These are phyloP conservation scores for Penicillium hordei DNA, from an alignment of 2,329 filamentous ascomycete species.

Conservation along the genomic window DNA sequence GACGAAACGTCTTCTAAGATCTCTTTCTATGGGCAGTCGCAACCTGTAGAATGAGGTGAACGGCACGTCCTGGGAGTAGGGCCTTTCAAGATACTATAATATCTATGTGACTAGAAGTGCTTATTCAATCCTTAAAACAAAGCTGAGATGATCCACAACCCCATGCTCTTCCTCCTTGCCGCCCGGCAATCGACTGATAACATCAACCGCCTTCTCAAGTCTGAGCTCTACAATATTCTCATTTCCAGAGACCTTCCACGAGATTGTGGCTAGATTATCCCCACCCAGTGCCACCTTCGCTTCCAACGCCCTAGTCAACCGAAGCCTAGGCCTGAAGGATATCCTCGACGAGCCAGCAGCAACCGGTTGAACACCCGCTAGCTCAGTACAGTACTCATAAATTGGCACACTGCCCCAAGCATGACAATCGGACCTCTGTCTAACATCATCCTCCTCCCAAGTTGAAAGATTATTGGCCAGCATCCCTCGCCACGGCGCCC, in stretches of 20 bases:
- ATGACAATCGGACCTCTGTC: conserved; percentile 47
- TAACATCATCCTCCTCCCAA: conserved; percentile 47
- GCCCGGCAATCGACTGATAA: conserved; percentile 22
- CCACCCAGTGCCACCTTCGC: conserved; percentile 25
- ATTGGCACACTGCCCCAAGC: conserved; percentile 47
- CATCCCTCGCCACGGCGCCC: conserved; percentile 42
- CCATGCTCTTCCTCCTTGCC: conserved; percentile 15
- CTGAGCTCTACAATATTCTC: conserved; percentile 18
- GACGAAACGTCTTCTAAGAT: too few relatives aligned
- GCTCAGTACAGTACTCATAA: conserved; percentile 44
- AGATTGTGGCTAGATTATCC: conserved; percentile 25
- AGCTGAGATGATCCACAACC: conserved; percentile 10
- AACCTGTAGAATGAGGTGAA: too few relatives aligned
- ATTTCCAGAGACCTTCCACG: conserved; percentile 12
- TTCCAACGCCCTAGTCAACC: conserved; percentile 10
- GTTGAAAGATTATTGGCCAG: conserved; percentile 42
- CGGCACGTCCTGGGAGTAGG: too few relatives aligned
- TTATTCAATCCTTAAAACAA: background rate
- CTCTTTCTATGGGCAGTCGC: too few relatives aligned
- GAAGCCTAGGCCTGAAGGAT: conserved; percentile 23
- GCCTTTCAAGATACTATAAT: too few relatives aligned
- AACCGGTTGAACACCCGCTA: conserved; percentile 27
- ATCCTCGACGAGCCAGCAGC: conserved; percentile 18
- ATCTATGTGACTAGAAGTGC: too few relatives aligned
- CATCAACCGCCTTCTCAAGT: conserved; percentile 19